Evolutionary conservation across 2,329 filamentous ascomycete genomes (phyloP), one percentile per base, ranked within the genome.

Genomic region (Colletotrichum graminicola): DNA sequence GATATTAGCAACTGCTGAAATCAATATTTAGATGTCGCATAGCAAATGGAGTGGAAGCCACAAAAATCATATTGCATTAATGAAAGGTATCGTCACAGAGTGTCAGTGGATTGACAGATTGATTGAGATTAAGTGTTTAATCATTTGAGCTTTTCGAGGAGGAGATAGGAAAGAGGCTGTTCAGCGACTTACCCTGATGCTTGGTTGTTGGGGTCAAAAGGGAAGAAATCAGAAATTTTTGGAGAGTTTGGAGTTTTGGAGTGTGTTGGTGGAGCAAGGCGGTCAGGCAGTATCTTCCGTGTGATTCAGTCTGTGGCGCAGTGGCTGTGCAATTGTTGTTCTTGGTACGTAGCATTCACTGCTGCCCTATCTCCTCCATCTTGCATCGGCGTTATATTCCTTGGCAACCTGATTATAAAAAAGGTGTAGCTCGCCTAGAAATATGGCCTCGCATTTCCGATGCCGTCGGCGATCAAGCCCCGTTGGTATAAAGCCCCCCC

Each of bases 61-160:
- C 36, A 52, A 6, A 12, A 66, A 66, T 66, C 70, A 72, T 70
- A 66, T 71, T 66, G 82, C 80, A 81, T 83, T 82, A 83, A 72
- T 74, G 62, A 74, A 69, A 84, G 76, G 7, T 81, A 71, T 85
- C 82, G 76, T 83, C 84, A 82, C 78, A 80, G 77, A 76, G 77
- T 76, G 79, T 88, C 86, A 87, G 86, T 81, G 86, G 86, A 88
- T 88, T 88, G 86, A 88, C 86, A 88, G 86, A 88, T 88, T 81
- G 73, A 73, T 65, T 72, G 77, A 81, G 83, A 84, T 78, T 75
- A 73, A 77, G 34, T 74, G 72, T 78, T 75, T 87, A 87, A 88
- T 88, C 86, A 87, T 86, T 71, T 75, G 74, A 72, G 74, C 73
- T 70, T 67, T 62, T 32, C 23, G 6, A 29, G 10, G 43, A 16